phyloP scores from a whole-genome alignment of 2,329 filamentous ascomycete genomes.

The Tolypocladium amazonense region DNA sequence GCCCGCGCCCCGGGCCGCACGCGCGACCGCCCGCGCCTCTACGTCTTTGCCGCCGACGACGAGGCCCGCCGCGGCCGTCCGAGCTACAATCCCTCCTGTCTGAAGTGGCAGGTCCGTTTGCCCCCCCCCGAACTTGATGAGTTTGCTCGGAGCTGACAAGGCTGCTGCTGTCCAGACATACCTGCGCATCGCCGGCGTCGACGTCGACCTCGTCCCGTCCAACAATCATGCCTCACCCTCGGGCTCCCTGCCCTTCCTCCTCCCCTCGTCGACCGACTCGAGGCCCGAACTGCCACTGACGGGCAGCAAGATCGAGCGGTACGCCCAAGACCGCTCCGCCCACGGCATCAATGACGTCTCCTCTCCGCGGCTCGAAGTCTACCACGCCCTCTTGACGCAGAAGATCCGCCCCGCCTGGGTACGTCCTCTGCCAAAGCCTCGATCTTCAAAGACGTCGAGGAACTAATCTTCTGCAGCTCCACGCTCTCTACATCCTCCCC shows the following conservation, averaged over 20 bases:
- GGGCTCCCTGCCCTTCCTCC: conserved; percentile 78
- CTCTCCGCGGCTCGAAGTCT: conserved; percentile 57
- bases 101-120: conserved; percentile 79
- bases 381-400: conserved; percentile 66
- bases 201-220: conserved; percentile 57
- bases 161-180: conserved; percentile 49
- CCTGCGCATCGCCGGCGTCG: conserved; percentile 63
- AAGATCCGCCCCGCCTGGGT: conserved; percentile 81
- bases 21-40: conserved; percentile 46
- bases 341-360: conserved; percentile 33
- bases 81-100: conserved; percentile 83
- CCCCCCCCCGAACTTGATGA: neutral
- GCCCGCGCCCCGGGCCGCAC: conserved; percentile 36
- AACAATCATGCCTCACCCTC: conserved; percentile 91
- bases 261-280: conserved; percentile 35
- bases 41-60: conserved; percentile 63
- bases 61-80: conserved; percentile 52
- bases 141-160: neutral
- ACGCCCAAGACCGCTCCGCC: conserved; percentile 40
- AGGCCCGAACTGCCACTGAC: conserved; percentile 42
- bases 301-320: conserved; percentile 54
- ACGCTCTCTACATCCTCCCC: conserved; percentile 68
- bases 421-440: conserved; percentile 12
- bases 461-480: conserved; percentile 41
- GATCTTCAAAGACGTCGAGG: neutral